Evolutionary conservation across 371 early-diverging fungal species (phyloP).

Genomic region (Zychaea mexicana): DNA sequence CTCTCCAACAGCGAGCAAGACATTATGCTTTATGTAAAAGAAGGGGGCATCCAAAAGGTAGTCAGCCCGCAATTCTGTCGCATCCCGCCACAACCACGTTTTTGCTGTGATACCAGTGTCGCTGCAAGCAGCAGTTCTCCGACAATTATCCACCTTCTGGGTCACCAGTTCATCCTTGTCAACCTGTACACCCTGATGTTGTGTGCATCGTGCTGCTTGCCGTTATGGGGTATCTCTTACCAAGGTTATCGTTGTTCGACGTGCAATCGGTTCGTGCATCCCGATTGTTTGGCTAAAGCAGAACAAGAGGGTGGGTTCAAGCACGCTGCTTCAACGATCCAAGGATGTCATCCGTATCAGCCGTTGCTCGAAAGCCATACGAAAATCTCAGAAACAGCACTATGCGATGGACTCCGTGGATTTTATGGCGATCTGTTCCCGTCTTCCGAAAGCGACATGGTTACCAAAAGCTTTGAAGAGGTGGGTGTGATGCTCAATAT

Average conservation of each 20-base stretch:
- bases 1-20: conserved; percentile 31
- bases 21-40: conserved; percentile 44
- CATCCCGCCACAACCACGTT: conserved; percentile 31
- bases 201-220: conserved; percentile 52
- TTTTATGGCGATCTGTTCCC: conserved; percentile 35
- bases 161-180: conserved; percentile 56
- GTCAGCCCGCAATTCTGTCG: conserved; percentile 48
- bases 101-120: not conserved
- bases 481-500: conserved; percentile 33
- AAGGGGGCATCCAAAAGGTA: conserved; percentile 48
- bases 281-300: conserved; percentile 35
- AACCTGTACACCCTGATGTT: conserved; percentile 57
- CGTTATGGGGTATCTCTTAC: conserved; percentile 59
- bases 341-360: conserved; percentile 29
- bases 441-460: conserved; percentile 14
- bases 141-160: conserved; percentile 17
- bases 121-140: not conserved
- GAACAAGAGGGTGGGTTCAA: conserved; percentile 14
- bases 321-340: conserved; percentile 11
- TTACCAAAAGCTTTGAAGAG: conserved; percentile 39
- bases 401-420: conserved; percentile 16
- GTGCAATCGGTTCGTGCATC: conserved; percentile 57
- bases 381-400: conserved; percentile 16
- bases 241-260: conserved; percentile 57
- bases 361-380: conserved; percentile 36